Conservation (phyloP, 176 grass and related monocot genomes). For the Olyra latifolia region DNA sequence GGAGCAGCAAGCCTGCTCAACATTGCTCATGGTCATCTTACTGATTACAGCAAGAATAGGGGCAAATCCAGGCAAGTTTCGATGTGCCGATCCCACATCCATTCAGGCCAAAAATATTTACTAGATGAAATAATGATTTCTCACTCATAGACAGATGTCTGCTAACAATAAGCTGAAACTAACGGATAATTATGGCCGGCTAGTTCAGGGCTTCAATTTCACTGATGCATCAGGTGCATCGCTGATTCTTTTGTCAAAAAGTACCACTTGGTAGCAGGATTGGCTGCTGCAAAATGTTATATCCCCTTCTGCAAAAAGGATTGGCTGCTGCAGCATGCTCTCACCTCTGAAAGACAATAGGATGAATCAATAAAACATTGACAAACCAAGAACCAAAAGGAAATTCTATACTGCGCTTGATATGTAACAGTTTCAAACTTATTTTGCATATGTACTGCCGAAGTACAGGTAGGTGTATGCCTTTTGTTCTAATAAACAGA, state of each 20-base stretch:
- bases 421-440: background rate
- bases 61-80: background rate
- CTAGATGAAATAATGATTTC: background rate
- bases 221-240: background rate
- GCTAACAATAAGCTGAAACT: constrained; percentile 4
- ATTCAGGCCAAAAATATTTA: constrained; percentile 24
- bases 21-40: no score
- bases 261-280: background rate
- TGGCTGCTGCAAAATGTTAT: constrained; percentile 4
- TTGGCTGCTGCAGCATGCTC: background rate
- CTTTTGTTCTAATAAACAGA: background rate
- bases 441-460: background rate
- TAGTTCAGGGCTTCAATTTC: constrained; percentile 22
- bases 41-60: no score
- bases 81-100: background rate
- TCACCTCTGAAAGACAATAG: constrained; percentile 6
- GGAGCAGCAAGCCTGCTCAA: no score
- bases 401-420: background rate
- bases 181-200: background rate
- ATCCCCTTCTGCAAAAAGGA: no score
- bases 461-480: background rate
- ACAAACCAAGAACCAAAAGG: background rate
- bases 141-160: constrained; percentile 1
- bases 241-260: background rate
- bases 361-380: constrained; percentile 10